A percentile compares a stretch with the other conserved stretches of the same genome.
phyloP scores from a whole-genome alignment of 2,329 filamentous ascomycete species.

The Tolypocladium album region DNA sequence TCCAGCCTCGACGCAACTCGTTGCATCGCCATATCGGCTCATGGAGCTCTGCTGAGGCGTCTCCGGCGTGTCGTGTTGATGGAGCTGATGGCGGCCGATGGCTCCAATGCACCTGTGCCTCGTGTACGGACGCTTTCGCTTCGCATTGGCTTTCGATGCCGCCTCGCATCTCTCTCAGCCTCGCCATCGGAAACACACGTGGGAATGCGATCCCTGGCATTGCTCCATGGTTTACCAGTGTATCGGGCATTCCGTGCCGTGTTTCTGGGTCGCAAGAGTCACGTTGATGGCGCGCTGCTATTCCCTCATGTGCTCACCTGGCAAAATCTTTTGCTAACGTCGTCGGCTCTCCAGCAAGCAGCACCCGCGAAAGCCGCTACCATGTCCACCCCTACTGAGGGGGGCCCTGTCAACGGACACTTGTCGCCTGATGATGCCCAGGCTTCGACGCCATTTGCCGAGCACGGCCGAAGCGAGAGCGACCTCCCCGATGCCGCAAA shows the following conservation, averaged over 20 bases:
- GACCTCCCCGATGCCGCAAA: slow-evolving; percentile 65
- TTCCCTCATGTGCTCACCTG: slow-evolving; percentile 6
- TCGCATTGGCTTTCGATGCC: slow-evolving; percentile 30
- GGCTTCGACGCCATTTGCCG: slow-evolving; percentile 25
- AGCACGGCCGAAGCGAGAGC: slow-evolving; percentile 42
- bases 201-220: slow-evolving; percentile 32
- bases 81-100: slow-evolving; percentile 22
- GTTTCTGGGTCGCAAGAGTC: slow-evolving; percentile 18
- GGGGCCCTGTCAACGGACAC: slow-evolving; percentile 57
- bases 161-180: slow-evolving; percentile 32
- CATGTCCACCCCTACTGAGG: slow-evolving; percentile 53
- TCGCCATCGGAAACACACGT: slow-evolving; percentile 32
- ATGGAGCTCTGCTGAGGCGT: slow-evolving; percentile 11
- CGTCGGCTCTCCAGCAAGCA: slow-evolving; percentile 30
- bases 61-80: slow-evolving; percentile 20
- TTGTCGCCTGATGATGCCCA: slow-evolving; percentile 41
- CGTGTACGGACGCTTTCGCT: slow-evolving; percentile 8
- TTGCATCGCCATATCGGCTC: slow-evolving; percentile 23
- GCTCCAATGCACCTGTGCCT: slow-evolving; percentile 16
- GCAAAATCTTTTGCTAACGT: slow-evolving; percentile 20
- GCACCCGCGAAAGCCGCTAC: slow-evolving; percentile 50
- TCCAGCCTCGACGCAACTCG: slow-evolving; percentile 20
- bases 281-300: slow-evolving; percentile 10
- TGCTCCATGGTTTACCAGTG: slow-evolving; percentile 16
- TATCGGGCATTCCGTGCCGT: slow-evolving; percentile 5